Evolutionary conservation across 2,329 filamentous ascomycete species (phyloP).

Genomic region (Sclerotinia borealis): DNA sequence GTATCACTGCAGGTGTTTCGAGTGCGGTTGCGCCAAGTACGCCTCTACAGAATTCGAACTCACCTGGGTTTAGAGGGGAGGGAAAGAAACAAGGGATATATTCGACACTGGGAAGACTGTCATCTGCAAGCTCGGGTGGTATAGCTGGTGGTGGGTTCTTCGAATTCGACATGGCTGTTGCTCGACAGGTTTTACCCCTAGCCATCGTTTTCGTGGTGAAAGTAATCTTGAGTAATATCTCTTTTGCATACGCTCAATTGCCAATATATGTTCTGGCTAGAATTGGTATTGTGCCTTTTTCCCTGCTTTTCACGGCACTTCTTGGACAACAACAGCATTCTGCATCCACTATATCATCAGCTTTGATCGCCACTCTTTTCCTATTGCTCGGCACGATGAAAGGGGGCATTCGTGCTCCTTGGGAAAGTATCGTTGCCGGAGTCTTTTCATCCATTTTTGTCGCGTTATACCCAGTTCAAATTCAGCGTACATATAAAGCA

Average conservation of each 20-base stretch:
- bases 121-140: constrained; percentile 35
- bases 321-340: constrained; percentile 42
- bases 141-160: constrained; percentile 49
- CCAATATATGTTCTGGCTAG: constrained; percentile 47
- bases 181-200: constrained; percentile 42
- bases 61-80: constrained; percentile 28
- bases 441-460: constrained; percentile 47
- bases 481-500: constrained; percentile 43
- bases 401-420: constrained; percentile 38
- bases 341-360: constrained; percentile 42
- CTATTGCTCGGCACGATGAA: constrained; percentile 38
- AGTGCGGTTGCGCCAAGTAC: constrained; percentile 40
- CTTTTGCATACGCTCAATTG: constrained; percentile 46
- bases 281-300: constrained; percentile 44
- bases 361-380: constrained; percentile 44
- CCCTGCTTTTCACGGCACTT: constrained; percentile 42
- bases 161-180: constrained; percentile 44
- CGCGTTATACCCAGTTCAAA: constrained; percentile 45
- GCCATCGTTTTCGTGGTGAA: constrained; percentile 45
- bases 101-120: constrained; percentile 27
- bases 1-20: constrained; percentile 35
- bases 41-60: constrained; percentile 33
- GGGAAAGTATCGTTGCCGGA: constrained; percentile 46
- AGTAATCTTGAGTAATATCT: constrained; percentile 47
- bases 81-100: constrained; percentile 28